A percentile compares a stretch with the other conserved stretches of the same genome.
phyloP scores from a whole-genome alignment of 225 moss, liverwort and hornwort species.

The Takakia lepidozioides region DNA sequence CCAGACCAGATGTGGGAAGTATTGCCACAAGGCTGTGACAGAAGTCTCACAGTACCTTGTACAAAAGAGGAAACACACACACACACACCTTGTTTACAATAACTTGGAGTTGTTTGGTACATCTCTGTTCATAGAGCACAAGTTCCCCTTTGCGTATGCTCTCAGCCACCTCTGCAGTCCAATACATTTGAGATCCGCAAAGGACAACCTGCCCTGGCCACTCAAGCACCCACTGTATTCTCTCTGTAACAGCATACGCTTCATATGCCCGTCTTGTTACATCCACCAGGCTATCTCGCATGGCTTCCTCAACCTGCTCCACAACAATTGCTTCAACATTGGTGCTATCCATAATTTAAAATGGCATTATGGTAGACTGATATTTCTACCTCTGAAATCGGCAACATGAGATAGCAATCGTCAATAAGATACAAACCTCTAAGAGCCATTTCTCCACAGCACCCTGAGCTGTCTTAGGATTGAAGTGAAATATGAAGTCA shows the following conservation, averaged over 20 bases:
- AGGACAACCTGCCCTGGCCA: slow-evolving; percentile 71
- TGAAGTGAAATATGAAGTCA: slow-evolving; percentile 58
- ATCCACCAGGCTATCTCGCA: slow-evolving; percentile 59
- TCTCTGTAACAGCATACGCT: slow-evolving; percentile 39
- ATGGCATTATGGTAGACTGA: too few relatives aligned
- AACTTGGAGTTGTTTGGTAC: slow-evolving; percentile 47
- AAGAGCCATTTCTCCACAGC: slow-evolving; percentile 68
- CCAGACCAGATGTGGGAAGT: too few relatives aligned
- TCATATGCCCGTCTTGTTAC: slow-evolving; percentile 47
- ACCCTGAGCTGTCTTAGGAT: slow-evolving; percentile 56
- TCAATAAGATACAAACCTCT: slow-evolving; percentile 30
- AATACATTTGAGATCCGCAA: slow-evolving; percentile 61
- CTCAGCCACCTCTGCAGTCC: slow-evolving; percentile 57
- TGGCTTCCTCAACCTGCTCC: slow-evolving; percentile 72
- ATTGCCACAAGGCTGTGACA: too few relatives aligned
- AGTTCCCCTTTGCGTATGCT: slow-evolving; percentile 51
- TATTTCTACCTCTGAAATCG: neutral
- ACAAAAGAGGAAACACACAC: too few relatives aligned
- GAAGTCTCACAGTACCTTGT: too few relatives aligned
- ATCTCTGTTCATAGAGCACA: slow-evolving; percentile 39
- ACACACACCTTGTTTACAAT: slow-evolving; percentile 49
- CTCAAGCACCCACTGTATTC: slow-evolving; percentile 46
- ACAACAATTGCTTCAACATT: too few relatives aligned
- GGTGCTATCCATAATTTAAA: too few relatives aligned
- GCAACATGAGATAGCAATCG: neutral